Evolutionary conservation across 352 stramenopile genomes (phyloP).

Genomic region (Phytopythium helicoides): DNA sequence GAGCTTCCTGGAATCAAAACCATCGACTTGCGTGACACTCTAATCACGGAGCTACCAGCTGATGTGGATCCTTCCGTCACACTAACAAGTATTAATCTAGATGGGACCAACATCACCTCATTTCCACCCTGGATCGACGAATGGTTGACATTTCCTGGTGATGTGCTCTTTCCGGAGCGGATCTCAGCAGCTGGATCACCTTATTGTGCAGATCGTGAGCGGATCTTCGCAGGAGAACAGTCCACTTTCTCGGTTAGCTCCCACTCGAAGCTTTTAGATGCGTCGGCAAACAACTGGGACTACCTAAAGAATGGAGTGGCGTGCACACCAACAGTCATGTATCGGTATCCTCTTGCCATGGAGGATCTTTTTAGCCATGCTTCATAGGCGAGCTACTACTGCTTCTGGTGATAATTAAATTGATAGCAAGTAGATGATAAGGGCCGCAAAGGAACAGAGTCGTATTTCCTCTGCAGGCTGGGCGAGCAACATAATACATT

Average conservation of each 20-base stretch:
- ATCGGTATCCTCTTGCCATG: not conserved
- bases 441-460: no score
- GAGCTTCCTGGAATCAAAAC: not conserved
- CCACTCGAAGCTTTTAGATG: not conserved
- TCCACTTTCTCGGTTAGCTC: slow-evolving; percentile 6
- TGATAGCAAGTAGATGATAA: no score
- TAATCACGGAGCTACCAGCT: not conserved
- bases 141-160: not conserved
- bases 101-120: slow-evolving; percentile 4
- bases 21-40: slow-evolving; percentile 2
- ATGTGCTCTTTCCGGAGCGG: not conserved
- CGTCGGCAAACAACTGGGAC: not conserved
- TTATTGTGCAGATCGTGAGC: slow-evolving; percentile 14
- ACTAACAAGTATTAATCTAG: not conserved
- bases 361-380: not conserved
- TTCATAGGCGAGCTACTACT: no score
- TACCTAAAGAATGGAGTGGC: not conserved
- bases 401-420: no score
- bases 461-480: no score
- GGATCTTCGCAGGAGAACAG: slow-evolving; percentile 11
- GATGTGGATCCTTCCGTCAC: not conserved
- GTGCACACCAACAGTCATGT: not conserved
- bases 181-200: slow-evolving; percentile 4
- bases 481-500: no score
- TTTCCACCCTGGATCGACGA: slow-evolving; percentile 7